Evolutionary conservation across 164 flowering plant species (phyloP).

Genomic region (Aristolochia contorta): DNA sequence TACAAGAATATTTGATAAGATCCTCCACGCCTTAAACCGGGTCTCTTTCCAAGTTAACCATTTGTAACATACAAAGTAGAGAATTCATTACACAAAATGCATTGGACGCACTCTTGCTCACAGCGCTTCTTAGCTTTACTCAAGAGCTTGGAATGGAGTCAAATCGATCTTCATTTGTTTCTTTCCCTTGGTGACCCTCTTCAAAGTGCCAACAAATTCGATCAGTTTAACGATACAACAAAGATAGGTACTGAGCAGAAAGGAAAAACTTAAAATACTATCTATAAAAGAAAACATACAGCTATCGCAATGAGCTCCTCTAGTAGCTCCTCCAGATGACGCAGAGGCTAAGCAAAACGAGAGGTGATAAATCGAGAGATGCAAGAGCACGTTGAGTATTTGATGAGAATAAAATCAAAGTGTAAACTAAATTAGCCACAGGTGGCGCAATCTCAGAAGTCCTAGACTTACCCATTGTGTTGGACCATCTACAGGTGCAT

Average conservation of each 20-base stretch:
- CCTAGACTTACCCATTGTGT: conserved; percentile 76
- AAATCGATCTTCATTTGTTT: conserved; percentile 49
- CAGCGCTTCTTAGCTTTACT: conserved; percentile 4
- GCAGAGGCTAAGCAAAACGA: conserved; percentile 45
- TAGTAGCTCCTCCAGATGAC: conserved; percentile 69
- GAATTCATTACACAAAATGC: no score
- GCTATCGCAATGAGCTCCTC: conserved; percentile 71
- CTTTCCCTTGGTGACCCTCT: conserved; percentile 74
- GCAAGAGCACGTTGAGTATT: neutral
- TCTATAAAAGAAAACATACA: conserved; percentile 32
- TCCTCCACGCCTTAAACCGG: no score
- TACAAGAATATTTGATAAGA: no score
- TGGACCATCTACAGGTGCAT: conserved; percentile 98
- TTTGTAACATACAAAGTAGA: no score
- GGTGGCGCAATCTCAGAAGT: no score
- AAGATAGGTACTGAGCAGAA: no score
- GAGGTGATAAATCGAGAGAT: neutral
- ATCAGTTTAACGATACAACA: no score
- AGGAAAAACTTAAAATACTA: no score
- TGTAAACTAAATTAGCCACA: neutral
- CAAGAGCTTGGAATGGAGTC: conserved; percentile 42
- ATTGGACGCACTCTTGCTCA: neutral
- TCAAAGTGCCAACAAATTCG: neutral
- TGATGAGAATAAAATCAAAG: neutral
- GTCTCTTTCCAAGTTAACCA: no score